Conservation (phyloP, 148 eudicot species). For the Fagopyrum esculentum region DNA sequence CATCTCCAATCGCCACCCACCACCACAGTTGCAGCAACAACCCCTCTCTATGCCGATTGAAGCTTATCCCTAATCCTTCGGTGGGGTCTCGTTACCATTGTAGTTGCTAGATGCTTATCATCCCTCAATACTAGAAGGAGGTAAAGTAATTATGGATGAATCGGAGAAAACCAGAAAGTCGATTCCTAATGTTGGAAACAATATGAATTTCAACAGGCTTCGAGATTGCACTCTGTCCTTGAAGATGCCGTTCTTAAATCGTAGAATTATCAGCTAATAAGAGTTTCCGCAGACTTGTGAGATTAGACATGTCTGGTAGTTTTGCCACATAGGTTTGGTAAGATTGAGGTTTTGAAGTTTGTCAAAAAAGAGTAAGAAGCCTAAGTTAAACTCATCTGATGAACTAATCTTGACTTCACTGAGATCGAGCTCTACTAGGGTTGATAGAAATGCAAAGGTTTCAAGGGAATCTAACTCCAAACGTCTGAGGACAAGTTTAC, state of each 20-base stretch:
- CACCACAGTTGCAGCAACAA: too few species aligned
- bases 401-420: background rate
- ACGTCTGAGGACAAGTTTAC: background rate
- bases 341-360: background rate
- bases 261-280: background rate
- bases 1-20: too few species aligned
- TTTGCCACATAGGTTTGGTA: background rate
- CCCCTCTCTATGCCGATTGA: too few species aligned
- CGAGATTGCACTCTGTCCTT: background rate
- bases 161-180: background rate
- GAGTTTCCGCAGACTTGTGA: background rate
- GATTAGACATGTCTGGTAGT: constrained; percentile 2
- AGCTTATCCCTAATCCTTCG: too few species aligned
- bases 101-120: too few species aligned
- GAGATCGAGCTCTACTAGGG: background rate
- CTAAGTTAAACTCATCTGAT: background rate
- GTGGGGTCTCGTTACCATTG: too few species aligned
- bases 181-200: background rate
- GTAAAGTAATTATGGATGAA: background rate
- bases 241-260: background rate
- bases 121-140: too few species aligned
- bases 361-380: background rate
- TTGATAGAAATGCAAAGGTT: background rate
- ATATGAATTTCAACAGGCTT: constrained; percentile 8
- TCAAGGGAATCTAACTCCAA: background rate